A percentile compares a stretch with the other conserved stretches of the same genome.
phyloP scores from a whole-genome alignment of 2,329 filamentous ascomycete species.

The Coniochaeta ligniaria region DNA sequence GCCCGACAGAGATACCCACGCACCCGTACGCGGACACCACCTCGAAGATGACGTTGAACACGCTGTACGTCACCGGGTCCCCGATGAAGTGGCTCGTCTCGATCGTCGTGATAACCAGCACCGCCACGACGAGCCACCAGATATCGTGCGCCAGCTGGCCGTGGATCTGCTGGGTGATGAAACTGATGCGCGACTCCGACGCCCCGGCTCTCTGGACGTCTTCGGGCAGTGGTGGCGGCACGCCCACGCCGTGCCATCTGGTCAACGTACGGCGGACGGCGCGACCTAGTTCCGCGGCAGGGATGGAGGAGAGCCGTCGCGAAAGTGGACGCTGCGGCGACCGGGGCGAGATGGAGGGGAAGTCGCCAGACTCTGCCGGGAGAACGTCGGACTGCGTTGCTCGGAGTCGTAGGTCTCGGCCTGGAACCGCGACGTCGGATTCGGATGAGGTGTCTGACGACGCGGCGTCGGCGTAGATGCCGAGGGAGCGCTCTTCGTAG shows the following conservation, averaged over 20 bases:
- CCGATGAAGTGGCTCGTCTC: conserved; percentile 46
- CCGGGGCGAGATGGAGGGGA: neutral
- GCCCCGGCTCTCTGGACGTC: conserved; percentile 4
- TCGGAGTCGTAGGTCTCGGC: neutral
- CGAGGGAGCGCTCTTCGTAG: conserved; percentile 62
- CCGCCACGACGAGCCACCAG: conserved; percentile 55
- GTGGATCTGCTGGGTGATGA: conserved; percentile 48
- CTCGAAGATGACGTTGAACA: conserved; percentile 52
- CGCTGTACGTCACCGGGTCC: conserved; percentile 45
- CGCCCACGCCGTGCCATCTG: conserved; percentile 36
- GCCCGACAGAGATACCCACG: conserved; percentile 49
- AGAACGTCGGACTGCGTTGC: neutral
- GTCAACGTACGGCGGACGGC: conserved; percentile 29
- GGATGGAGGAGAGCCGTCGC: conserved; percentile 9
- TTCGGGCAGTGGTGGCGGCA: conserved; percentile 9
- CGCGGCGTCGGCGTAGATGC: conserved; percentile 40
- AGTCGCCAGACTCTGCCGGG: neutral
- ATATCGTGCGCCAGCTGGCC: conserved; percentile 57
- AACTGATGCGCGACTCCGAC: conserved; percentile 35
- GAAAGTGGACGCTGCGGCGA: neutral
- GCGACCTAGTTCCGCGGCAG: conserved; percentile 21
- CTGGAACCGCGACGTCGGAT: conserved; percentile 11
- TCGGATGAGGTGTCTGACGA: conserved; percentile 14
- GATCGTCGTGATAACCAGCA: conserved; percentile 52
- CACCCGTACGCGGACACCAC: conserved; percentile 51